Percentiles rank a stretch among this genome's conserved stretches.
Conservation (phyloP, 345 rosid genomes). For the Melaleuca alternifolia region DNA sequence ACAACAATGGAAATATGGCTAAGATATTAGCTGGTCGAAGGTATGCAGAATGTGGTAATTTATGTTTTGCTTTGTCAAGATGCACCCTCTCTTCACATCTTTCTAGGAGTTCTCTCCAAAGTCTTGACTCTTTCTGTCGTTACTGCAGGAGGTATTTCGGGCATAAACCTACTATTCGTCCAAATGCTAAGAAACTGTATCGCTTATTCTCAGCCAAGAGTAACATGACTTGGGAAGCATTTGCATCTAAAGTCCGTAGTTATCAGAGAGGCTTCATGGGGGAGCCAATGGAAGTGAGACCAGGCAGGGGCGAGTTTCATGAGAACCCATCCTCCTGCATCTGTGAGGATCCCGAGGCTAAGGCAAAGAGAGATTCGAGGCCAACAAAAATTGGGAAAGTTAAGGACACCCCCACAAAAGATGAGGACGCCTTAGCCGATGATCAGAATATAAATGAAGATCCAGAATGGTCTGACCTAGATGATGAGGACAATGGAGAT, state of each 20-base stretch:
- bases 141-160: constrained; percentile 80
- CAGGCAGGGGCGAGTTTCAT: constrained; percentile 97
- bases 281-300: constrained; percentile 83
- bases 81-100: background rate
- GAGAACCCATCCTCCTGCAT: constrained; percentile 93
- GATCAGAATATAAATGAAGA: constrained; percentile 43
- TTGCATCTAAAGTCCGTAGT: constrained; percentile 60
- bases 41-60: constrained; percentile 12
- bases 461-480: constrained; percentile 51
- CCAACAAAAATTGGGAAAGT: constrained; percentile 43
- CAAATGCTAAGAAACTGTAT: constrained; percentile 80
- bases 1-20: constrained; percentile 99
- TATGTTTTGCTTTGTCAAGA: background rate
- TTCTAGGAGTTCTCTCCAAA: background rate
- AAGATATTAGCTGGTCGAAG: constrained; percentile 88
- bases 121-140: background rate
- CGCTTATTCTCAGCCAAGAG: constrained; percentile 54
- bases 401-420: constrained; percentile 16
- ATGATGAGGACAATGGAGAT: constrained; percentile 48
- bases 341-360: constrained; percentile 55
- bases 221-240: constrained; percentile 82
- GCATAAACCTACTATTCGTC: constrained; percentile 91
- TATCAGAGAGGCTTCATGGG: constrained; percentile 95
- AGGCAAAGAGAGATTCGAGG: constrained; percentile 18
- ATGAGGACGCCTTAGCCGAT: constrained; percentile 14